A percentile compares a stretch with the other conserved stretches of the same genome.
Evolutionary conservation across 2,329 filamentous ascomycete species (phyloP).

Genomic region (Teratosphaeriaceae sp.): DNA sequence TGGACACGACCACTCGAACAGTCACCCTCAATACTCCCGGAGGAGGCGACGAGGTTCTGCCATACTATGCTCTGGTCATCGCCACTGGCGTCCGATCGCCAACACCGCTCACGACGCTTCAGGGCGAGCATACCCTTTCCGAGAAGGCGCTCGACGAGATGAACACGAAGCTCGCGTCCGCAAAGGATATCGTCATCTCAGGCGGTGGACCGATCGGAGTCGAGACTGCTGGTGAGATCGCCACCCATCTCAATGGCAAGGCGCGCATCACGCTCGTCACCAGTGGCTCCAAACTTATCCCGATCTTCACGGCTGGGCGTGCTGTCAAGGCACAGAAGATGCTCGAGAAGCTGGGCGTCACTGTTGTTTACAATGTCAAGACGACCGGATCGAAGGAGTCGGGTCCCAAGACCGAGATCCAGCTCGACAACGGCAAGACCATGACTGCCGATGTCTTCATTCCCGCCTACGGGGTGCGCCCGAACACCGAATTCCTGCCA

Average conservation of each 20-base stretch:
- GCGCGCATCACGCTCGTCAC: conserved; percentile 43
- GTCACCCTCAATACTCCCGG: conserved; percentile 36
- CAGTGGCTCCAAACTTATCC: conserved; percentile 34
- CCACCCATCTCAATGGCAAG: conserved; percentile 28
- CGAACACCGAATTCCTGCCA: conserved; percentile 49
- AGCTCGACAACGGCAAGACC: conserved; percentile 41
- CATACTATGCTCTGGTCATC: conserved; percentile 51
- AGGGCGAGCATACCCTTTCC: conserved; percentile 30
- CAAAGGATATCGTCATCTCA: conserved; percentile 29
- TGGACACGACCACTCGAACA: conserved; percentile 39
- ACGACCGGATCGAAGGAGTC: conserved; percentile 18
- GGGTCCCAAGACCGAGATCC: conserved; percentile 37
- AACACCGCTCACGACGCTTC: conserved; percentile 38
- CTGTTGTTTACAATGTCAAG: conserved; percentile 23
- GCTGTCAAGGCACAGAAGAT: conserved; percentile 38
- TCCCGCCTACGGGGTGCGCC: conserved; percentile 44
- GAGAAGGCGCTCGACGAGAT: conserved; percentile 26
- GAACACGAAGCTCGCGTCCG: conserved; percentile 27
- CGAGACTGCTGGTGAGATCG: conserved; percentile 34
- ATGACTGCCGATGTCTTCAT: conserved; percentile 48
- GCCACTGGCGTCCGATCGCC: conserved; percentile 48
- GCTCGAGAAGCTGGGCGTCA: conserved; percentile 43
- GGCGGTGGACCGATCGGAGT: conserved; percentile 34
- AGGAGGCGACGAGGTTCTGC: conserved; percentile 30
- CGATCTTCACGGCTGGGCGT: conserved; percentile 34